phyloP scores from a whole-genome alignment of 208 protist genomes.

The Blechomonas ayalai region DNA sequence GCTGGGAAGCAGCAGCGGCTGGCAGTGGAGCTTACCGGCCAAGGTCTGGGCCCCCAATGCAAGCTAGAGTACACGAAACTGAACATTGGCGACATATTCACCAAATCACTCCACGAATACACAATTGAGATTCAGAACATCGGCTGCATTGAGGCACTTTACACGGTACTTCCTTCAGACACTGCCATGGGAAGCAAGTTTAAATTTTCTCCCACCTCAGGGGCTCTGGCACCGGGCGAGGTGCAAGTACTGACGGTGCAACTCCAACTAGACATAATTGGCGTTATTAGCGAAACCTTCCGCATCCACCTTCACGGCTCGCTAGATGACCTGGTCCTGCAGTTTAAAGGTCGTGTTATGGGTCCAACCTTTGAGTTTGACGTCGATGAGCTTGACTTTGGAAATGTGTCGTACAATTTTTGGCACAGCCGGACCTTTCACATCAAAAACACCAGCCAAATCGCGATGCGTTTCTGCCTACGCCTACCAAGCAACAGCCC shows the following conservation, averaged over 20 bases:
- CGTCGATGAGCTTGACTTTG: slow-evolving; percentile 88
- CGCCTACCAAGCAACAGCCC: slow-evolving; percentile 56
- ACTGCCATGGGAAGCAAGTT: slow-evolving; percentile 78
- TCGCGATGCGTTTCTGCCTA: slow-evolving; percentile 89
- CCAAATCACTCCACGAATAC: slow-evolving; percentile 91
- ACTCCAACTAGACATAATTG: slow-evolving; percentile 85
- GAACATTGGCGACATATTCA: slow-evolving; percentile 93
- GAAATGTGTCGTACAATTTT: slow-evolving; percentile 92
- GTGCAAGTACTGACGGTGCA: slow-evolving; percentile 52
- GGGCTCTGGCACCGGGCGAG: slow-evolving; percentile 64
- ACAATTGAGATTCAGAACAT: slow-evolving; percentile 86
- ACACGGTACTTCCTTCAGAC: slow-evolving; percentile 53
- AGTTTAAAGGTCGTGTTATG: slow-evolving; percentile 86
- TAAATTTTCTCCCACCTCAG: slow-evolving; percentile 64
- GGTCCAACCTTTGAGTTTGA: slow-evolving; percentile 93
- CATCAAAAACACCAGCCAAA: slow-evolving; percentile 92
- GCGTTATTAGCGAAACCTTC: slow-evolving; percentile 87
- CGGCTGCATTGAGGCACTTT: slow-evolving; percentile 87
- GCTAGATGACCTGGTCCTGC: slow-evolving; percentile 61
- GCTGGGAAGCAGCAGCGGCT: slow-evolving; percentile 53
- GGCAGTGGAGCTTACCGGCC: slow-evolving; percentile 73
- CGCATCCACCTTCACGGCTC: slow-evolving; percentile 80
- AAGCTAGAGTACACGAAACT: slow-evolving; percentile 82
- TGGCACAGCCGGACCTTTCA: slow-evolving; percentile 53
- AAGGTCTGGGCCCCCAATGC: slow-evolving; percentile 85